Conservation (phyloP, 257 asterid species). For the Asclepias syriaca region DNA sequence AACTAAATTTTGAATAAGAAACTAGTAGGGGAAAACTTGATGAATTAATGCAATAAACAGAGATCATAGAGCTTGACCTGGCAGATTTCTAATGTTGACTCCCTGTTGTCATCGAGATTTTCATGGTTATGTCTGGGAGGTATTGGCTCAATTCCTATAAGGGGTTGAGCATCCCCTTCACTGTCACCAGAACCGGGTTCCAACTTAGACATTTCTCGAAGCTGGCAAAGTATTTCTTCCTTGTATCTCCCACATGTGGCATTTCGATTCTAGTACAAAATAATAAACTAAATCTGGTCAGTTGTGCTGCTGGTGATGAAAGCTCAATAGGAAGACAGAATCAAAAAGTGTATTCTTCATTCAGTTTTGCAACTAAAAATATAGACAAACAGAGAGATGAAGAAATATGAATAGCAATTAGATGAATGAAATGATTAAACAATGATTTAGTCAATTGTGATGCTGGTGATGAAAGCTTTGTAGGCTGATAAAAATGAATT, state of each 20-base stretch:
- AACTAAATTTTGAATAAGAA: background rate
- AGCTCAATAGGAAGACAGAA: background rate
- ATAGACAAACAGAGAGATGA: background rate
- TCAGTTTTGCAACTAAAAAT: background rate
- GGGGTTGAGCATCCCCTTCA: conserved; percentile 37
- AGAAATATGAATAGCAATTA: background rate
- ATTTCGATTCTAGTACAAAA: conserved; percentile 70
- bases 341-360: background rate
- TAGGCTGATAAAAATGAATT: background rate
- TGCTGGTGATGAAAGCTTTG: background rate
- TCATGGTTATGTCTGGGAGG: conserved; percentile 28
- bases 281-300: conserved; percentile 16
- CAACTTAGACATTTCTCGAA: conserved; percentile 56
- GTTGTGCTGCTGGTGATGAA: background rate
- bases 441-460: conserved; percentile 8
- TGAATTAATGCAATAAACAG: background rate
- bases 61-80: conserved; percentile 41
- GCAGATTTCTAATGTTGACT: conserved; percentile 27
- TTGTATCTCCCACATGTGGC: conserved; percentile 76
- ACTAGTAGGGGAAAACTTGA: background rate
- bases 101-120: conserved; percentile 24
- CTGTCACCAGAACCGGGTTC: conserved; percentile 53
- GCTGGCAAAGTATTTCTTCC: conserved; percentile 72
- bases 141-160: conserved; percentile 26
- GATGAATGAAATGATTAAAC: background rate